Percentiles rank a stretch among this genome's conserved stretches.
Evolutionary conservation across 192 early-diverging fungal genomes (phyloP).

Genomic region (Powellomyces hirtus): DNA sequence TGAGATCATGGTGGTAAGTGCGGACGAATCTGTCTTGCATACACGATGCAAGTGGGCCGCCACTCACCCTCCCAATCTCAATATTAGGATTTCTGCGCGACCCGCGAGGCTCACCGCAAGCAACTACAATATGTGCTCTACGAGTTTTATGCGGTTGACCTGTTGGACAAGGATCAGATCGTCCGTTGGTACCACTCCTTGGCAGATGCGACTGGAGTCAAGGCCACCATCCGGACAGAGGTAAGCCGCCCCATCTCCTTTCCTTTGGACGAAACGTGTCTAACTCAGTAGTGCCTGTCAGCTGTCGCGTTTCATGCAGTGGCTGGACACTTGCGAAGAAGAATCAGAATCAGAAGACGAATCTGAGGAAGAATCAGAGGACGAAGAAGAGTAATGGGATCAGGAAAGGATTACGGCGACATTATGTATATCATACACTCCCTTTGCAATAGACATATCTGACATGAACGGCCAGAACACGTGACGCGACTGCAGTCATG

Average conservation of each 20-base stretch:
- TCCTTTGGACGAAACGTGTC: background rate
- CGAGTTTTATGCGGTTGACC: background rate
- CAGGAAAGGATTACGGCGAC: too few species aligned
- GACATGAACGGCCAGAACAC: too few species aligned
- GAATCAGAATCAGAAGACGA: background rate
- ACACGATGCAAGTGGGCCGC: background rate
- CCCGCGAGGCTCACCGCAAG: background rate
- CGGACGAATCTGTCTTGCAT: background rate
- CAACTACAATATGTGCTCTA: background rate
- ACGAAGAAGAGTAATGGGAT: too few species aligned
- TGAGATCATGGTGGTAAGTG: background rate
- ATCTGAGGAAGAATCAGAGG: background rate
- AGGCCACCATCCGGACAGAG: background rate
- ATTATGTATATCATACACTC: too few species aligned
- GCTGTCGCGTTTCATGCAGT: background rate
- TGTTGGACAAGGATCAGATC: background rate
- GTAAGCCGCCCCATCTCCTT: background rate
- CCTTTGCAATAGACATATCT: too few species aligned
- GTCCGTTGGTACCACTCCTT: background rate
- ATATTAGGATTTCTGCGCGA: background rate
- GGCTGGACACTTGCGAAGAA: too few species aligned
- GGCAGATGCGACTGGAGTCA: background rate
- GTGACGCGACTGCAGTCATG: too few species aligned
- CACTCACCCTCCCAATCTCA: background rate
- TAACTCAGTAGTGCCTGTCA: background rate